phyloP scores from a whole-genome alignment of 2,329 filamentous ascomycete species.

The Talaromyces sp. region DNA sequence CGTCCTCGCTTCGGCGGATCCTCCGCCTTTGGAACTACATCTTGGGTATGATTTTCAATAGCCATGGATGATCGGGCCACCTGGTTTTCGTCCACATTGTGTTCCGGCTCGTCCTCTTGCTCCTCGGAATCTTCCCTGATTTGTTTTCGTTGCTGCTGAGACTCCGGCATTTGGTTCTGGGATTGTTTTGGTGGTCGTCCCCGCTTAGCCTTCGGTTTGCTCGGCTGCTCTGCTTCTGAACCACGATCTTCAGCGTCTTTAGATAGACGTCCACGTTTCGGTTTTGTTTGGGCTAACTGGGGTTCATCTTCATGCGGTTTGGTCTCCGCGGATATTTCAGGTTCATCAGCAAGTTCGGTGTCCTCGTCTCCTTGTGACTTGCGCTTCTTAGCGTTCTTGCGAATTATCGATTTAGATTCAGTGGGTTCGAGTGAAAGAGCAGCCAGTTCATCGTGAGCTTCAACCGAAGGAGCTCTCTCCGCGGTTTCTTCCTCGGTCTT shows the following conservation, averaged over 20 bases:
- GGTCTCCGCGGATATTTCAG: neutral
- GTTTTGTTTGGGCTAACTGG: neutral
- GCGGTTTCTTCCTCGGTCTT: neutral
- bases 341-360: neutral
- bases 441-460: neutral
- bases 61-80: neutral
- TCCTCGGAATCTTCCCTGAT: neutral
- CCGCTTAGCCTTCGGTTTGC: conserved; percentile 1
- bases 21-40: neutral
- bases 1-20: conserved; percentile 6
- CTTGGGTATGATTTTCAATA: neutral
- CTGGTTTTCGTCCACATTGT: neutral
- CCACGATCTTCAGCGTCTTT: neutral
- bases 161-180: neutral
- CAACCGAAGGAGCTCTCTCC: neutral
- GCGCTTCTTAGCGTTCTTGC: neutral
- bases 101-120: neutral
- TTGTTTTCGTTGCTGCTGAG: neutral
- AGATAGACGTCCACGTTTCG: conserved; percentile 4
- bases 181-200: conserved; percentile 6
- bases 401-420: neutral
- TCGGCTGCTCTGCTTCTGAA: neutral
- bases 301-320: conserved; percentile 5
- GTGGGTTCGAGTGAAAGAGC: neutral
- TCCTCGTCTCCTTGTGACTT: conserved; percentile 4